phyloP scores from a whole-genome alignment of 2,329 filamentous ascomycete genomes.

The Clarireedia homoeocarpa region DNA sequence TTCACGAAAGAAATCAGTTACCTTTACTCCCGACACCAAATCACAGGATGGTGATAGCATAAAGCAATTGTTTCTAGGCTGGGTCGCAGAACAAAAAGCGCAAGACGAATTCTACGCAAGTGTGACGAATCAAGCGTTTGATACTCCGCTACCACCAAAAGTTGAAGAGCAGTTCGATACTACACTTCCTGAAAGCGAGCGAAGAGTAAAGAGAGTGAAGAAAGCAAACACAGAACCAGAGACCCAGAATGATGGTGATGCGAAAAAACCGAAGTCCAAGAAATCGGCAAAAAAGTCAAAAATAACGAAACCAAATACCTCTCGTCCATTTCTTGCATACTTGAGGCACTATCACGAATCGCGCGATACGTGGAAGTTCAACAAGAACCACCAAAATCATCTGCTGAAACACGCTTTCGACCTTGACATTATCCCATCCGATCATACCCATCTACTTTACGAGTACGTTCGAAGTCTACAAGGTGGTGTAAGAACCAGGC shows the following conservation, averaged over 20 bases:
- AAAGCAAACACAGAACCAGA: slow-evolving; percentile 16
- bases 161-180: slow-evolving; percentile 25
- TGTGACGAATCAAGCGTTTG: slow-evolving; percentile 18
- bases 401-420: slow-evolving; percentile 79
- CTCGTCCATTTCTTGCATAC: slow-evolving; percentile 63
- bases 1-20: slow-evolving; percentile 47
- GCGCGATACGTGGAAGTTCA: slow-evolving; percentile 81
- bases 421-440: slow-evolving; percentile 59
- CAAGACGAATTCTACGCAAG: slow-evolving; percentile 23
- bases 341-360: slow-evolving; percentile 66
- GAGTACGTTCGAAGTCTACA: slow-evolving; percentile 74
- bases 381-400: slow-evolving; percentile 83
- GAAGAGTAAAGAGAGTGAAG: slow-evolving; percentile 25
- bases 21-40: slow-evolving; percentile 58
- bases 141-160: slow-evolving; percentile 22
- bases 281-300: slow-evolving; percentile 15
- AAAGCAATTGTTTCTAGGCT: slow-evolving; percentile 43
- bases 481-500: slow-evolving; percentile 61
- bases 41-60: slow-evolving; percentile 46
- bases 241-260: slow-evolving; percentile 11
- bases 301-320: slow-evolving; percentile 10
- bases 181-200: slow-evolving; percentile 25
- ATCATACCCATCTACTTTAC: slow-evolving; percentile 62
- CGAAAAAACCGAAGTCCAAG: slow-evolving; percentile 7
- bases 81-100: slow-evolving; percentile 34